Evolutionary conservation across 768 basidiomycete genomes (phyloP).

Genomic region (Lactarius pseudohatsudake): DNA sequence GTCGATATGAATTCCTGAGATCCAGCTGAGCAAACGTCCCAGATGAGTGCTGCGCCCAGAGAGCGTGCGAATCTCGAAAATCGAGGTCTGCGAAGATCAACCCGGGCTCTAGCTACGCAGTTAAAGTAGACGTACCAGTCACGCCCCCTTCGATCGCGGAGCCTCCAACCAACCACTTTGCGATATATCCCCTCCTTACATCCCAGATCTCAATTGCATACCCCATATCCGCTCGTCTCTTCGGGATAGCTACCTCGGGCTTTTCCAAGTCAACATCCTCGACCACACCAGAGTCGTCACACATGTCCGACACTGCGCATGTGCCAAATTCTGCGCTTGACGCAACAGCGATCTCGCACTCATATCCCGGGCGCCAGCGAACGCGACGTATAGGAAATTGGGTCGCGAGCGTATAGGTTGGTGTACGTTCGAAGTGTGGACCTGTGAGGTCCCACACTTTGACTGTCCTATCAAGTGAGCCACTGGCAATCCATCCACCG

Average conservation of each 20-base stretch:
- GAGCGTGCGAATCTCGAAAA: slow-evolving; percentile 67
- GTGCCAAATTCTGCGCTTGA: slow-evolving; percentile 59
- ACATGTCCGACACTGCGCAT: slow-evolving; percentile 34
- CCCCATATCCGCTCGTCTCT: slow-evolving; percentile 36
- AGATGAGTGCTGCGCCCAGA: slow-evolving; percentile 73
- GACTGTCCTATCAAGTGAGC: slow-evolving; percentile 74
- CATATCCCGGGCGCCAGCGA: slow-evolving; percentile 73
- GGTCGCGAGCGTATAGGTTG: slow-evolving; percentile 71
- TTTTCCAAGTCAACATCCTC: slow-evolving; percentile 23
- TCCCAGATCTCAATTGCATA: slow-evolving; percentile 87
- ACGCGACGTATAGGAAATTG: slow-evolving; percentile 73
- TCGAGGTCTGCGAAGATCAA: slow-evolving; percentile 51
- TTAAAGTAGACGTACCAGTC: slow-evolving; percentile 51
- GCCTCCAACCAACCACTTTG: slow-evolving; percentile 76
- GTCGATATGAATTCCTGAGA: slow-evolving; percentile 58
- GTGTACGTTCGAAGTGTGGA: slow-evolving; percentile 58
- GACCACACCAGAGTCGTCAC: slow-evolving; percentile 3
- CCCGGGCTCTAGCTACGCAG: not conserved
- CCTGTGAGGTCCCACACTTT: slow-evolving; percentile 78
- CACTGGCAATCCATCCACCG: slow-evolving; percentile 74
- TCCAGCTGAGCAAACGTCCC: slow-evolving; percentile 82
- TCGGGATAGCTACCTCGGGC: slow-evolving; percentile 13
- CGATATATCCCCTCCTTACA: slow-evolving; percentile 73
- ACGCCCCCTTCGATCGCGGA: slow-evolving; percentile 69
- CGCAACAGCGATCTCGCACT: slow-evolving; percentile 72